Percentiles rank a stretch among this genome's conserved stretches.
These are phyloP conservation scores for Trypanosoma mega DNA, from an alignment of 208 protist genomes.

Conservation along the genomic window DNA sequence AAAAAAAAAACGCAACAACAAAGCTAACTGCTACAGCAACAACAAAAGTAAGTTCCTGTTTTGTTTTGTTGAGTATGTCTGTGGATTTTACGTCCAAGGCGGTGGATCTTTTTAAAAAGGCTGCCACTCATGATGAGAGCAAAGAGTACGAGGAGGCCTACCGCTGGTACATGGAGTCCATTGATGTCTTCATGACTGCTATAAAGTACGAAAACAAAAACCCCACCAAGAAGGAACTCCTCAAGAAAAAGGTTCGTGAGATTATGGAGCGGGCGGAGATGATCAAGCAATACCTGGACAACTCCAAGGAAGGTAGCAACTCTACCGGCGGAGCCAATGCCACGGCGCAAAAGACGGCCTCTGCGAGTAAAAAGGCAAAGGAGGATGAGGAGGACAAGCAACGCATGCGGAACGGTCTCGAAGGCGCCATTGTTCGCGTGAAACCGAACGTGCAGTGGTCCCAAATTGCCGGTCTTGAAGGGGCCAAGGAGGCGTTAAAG, in stretches of 20 bases:
- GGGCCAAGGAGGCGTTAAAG: conserved; percentile 90
- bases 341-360: conserved; percentile 58
- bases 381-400: conserved; percentile 92
- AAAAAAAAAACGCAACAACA: too few species aligned
- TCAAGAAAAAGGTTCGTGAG: conserved; percentile 90
- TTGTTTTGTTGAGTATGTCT: conserved; percentile 45
- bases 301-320: conserved; percentile 54
- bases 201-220: conserved; percentile 96
- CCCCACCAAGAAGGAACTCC: conserved; percentile 90
- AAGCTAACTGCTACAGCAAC: too few species aligned
- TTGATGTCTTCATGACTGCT: conserved; percentile 95
- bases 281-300: conserved; percentile 94
- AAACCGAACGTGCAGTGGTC: conserved; percentile 89
- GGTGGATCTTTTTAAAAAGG: conserved; percentile 93
- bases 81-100: conserved; percentile 94
- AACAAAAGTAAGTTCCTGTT: background rate
- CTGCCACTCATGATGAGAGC: conserved; percentile 81
- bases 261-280: conserved; percentile 95
- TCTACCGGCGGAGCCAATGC: conserved; percentile 17
- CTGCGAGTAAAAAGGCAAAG: conserved; percentile 72
- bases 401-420: conserved; percentile 84
- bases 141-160: conserved; percentile 95
- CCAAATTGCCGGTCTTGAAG: conserved; percentile 90
- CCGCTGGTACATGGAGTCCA: conserved; percentile 91
- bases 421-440: conserved; percentile 66